Base-by-base conservation (phyloP, 1,139 yeast genomes). In the Yamadazyma siamensis region DNA sequence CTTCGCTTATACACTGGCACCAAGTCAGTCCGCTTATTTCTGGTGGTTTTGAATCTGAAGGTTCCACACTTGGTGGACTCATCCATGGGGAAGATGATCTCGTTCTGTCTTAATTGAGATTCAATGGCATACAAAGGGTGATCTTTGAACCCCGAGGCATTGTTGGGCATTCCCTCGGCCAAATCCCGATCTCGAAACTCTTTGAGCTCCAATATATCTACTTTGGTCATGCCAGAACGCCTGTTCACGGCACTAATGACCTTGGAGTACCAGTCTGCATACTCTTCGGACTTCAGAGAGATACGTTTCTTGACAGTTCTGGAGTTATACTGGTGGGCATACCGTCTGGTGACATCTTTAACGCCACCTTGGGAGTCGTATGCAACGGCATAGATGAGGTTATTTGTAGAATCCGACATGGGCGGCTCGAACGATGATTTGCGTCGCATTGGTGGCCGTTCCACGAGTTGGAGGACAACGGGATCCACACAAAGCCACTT, bases 401-500 rank as follows among this genome's bases (percentile, higher is more conserved):
- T 72, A 45, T 86, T 86, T 18, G 77, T 56, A 1, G 63, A 46
- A 31, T 83, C 84, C 1, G 71, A 58, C 33, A 66, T 49, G 0
- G 94, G 86, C 0, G 96, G 96, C 45, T 89, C 96, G 20, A 91
- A 65, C 33, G 73, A 68, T 5, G 89, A 75, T 36, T 65, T 71
- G 13, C 71, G 54, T 26, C 77, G 54, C 50, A 66, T 69, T 1
- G 89, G 80, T n/a, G 81, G 56, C 12, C 46, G 68, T 49, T 88
- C 96, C 13, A 89, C 76, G 0, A 72, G 58, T 33, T 74, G 59
- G 27, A 79, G 70, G 13, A 77, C 79, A 1, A 80, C 62, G 0
- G 96, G 94, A 46, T 91, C 97, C 1, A 88, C 67, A 4, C 94
- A 77, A n/a, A 87, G 71, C 95, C 96, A 89, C 38, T 71, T 74